Evolutionary conservation across 768 basidiomycete species (phyloP).

Genomic region (Obba rivulosa): DNA sequence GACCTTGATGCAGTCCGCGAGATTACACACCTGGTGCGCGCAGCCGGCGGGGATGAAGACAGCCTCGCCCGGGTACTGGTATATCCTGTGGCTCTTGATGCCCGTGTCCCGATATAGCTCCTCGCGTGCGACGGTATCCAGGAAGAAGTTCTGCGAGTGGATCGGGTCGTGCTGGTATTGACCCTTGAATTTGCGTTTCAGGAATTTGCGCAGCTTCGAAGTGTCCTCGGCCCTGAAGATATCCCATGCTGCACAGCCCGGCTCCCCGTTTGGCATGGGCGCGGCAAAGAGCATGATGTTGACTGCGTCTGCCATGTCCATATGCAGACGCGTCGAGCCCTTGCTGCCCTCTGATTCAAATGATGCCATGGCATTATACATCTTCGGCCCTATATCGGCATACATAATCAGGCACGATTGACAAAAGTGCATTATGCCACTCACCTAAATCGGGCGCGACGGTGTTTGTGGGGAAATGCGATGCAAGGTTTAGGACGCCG

Average conservation of each 20-base stretch:
- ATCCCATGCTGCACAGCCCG: slow-evolving; percentile 90
- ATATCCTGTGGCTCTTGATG: slow-evolving; percentile 77
- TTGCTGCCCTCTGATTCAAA: slow-evolving; percentile 61
- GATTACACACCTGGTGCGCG: slow-evolving; percentile 89
- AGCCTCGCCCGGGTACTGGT: slow-evolving; percentile 88
- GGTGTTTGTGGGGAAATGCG: slow-evolving; percentile 80
- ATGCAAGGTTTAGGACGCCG: slow-evolving; percentile 82
- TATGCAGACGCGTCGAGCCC: slow-evolving; percentile 85
- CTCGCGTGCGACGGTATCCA: slow-evolving; percentile 63
- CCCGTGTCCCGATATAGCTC: slow-evolving; percentile 62
- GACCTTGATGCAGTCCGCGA: slow-evolving; percentile 94
- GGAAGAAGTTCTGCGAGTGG: slow-evolving; percentile 83
- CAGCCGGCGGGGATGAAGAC: slow-evolving; percentile 95
- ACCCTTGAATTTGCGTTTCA: slow-evolving; percentile 57
- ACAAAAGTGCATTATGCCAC: slow-evolving; percentile 11
- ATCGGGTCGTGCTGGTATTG: slow-evolving; percentile 74
- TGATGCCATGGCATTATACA: slow-evolving; percentile 89
- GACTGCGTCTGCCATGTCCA: slow-evolving; percentile 93
- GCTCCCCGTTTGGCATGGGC: slow-evolving; percentile 46
- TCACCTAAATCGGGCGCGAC: slow-evolving; percentile 75
- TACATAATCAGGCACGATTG: not conserved
- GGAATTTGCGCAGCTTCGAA: slow-evolving; percentile 67
- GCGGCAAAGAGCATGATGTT: slow-evolving; percentile 83
- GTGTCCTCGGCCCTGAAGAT: slow-evolving; percentile 81
- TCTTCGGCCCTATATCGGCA: slow-evolving; percentile 68